Evolutionary conservation across 202 grass and related monocot genomes (phyloP).

Genomic region (Hordeum pubiflorum): DNA sequence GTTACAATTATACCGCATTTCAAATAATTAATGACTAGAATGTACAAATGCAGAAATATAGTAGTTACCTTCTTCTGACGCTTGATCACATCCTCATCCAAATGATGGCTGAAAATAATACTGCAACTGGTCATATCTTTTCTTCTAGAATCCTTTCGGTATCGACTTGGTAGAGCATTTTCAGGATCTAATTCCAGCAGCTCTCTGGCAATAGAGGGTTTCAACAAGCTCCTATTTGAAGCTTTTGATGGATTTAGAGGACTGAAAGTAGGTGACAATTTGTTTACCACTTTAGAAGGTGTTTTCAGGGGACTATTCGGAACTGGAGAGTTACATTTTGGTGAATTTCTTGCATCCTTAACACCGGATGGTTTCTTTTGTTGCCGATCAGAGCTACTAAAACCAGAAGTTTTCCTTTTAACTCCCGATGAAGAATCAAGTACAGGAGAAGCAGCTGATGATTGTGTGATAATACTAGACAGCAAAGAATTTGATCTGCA

Average conservation of each 20-base stretch:
- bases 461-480: slow-evolving; percentile 35
- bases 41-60: slow-evolving; percentile 16
- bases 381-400: slow-evolving; percentile 10
- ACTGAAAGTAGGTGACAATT: slow-evolving; percentile 67
- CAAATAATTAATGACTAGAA: slow-evolving; percentile 12
- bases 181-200: slow-evolving; percentile 50
- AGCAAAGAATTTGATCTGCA: slow-evolving; percentile 30
- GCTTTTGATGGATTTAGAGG: slow-evolving; percentile 56
- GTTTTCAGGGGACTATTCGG: slow-evolving; percentile 4
- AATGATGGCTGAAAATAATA: slow-evolving; percentile 89
- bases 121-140: slow-evolving; percentile 49
- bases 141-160: slow-evolving; percentile 58
- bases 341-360: slow-evolving; percentile 26
- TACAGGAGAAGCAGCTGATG: slow-evolving; percentile 32
- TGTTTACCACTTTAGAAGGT: slow-evolving; percentile 45
- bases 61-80: slow-evolving; percentile 76
- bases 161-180: slow-evolving; percentile 21
- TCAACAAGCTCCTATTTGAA: slow-evolving; percentile 43
- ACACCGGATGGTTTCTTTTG: slow-evolving; percentile 15
- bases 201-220: slow-evolving; percentile 50
- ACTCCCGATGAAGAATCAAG: slow-evolving; percentile 30
- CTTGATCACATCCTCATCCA: slow-evolving; percentile 70
- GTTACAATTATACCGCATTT: slow-evolving; percentile 12
- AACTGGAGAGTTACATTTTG: slow-evolving; percentile 30
- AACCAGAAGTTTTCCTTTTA: slow-evolving; percentile 25